phyloP scores from a whole-genome alignment of 192 early-diverging fungal species.

The Gamsiella multidivaricata region DNA sequence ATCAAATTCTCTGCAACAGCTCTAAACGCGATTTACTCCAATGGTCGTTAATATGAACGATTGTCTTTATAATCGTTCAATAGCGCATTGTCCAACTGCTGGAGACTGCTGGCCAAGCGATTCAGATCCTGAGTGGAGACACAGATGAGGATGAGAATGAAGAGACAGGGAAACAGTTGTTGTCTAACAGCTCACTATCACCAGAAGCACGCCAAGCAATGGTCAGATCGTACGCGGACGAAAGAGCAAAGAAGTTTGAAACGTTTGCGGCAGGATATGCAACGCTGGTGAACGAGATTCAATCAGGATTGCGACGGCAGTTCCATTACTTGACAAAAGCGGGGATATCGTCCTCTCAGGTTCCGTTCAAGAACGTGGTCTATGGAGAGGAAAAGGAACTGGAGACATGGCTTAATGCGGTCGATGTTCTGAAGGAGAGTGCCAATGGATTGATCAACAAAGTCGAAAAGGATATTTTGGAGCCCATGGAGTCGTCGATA shows the following conservation, averaged over 20 bases:
- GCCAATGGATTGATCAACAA: conserved; percentile 25
- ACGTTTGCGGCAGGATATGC: conserved; percentile 26
- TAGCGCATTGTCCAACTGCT: conserved; percentile 55
- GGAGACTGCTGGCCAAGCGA: conserved; percentile 51
- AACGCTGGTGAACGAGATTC: conserved; percentile 53
- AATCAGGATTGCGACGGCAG: conserved; percentile 41
- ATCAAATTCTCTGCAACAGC: too few relatives aligned
- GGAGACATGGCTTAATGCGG: conserved; percentile 57
- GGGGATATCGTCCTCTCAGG: conserved; percentile 52
- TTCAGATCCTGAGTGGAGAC: conserved; percentile 48
- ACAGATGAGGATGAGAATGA: conserved; percentile 23
- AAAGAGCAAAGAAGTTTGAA: conserved; percentile 45
- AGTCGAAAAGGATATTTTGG: conserved; percentile 15
- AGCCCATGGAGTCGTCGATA: not conserved
- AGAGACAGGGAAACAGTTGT: conserved; percentile 11
- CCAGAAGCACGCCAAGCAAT: conserved; percentile 11
- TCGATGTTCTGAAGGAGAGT: conserved; percentile 42
- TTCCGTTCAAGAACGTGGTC: conserved; percentile 54
- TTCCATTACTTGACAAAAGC: conserved; percentile 55
- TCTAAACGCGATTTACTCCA: too few relatives aligned
- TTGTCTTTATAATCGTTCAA: not conserved
- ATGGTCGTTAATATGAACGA: too few relatives aligned
- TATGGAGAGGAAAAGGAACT: conserved; percentile 59
- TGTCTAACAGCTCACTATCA: conserved; percentile 2
- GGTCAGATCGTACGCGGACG: conserved; percentile 17